A percentile compares a stretch with the other conserved stretches of the same genome.
Conservation (phyloP, 306 rosid genomes). For the Prunus mongolica region DNA sequence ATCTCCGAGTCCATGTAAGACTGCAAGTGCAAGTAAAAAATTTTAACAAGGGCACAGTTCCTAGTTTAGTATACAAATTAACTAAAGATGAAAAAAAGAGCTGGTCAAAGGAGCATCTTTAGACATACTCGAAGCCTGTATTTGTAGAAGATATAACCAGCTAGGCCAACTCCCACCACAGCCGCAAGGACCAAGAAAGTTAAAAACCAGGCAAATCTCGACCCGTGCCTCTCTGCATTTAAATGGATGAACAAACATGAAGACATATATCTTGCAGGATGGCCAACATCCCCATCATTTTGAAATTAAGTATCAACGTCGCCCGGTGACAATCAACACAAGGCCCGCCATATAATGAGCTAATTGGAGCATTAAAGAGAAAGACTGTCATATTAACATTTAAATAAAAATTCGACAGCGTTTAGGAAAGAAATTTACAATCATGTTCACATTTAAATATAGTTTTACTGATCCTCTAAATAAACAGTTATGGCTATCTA, state of each 20-base stretch:
- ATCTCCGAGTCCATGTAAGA: conserved; percentile 97
- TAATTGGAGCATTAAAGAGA: too few relatives aligned
- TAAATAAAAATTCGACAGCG: too few relatives aligned
- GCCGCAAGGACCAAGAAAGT: conserved; percentile 54
- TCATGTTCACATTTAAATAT: too few relatives aligned
- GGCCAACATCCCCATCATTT: neutral
- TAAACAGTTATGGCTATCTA: too few relatives aligned
- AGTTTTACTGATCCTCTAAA: too few relatives aligned
- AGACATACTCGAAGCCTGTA: conserved; percentile 83
- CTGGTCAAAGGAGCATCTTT: conserved; percentile 4
- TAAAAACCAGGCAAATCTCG: conserved; percentile 49
- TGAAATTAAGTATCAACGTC: neutral
- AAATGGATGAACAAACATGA: conserved; percentile 9
- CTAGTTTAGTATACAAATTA: neutral
- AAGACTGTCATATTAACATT: too few relatives aligned
- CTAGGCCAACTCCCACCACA: conserved; percentile 54
- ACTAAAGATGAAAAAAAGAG: neutral
- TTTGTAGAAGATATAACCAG: conserved; percentile 86
- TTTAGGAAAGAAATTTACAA: too few relatives aligned
- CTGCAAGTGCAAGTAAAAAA: conserved; percentile 30
- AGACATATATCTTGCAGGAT: neutral
- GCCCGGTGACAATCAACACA: neutral
- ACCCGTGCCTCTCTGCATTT: conserved; percentile 66
- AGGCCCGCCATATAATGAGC: too few relatives aligned
- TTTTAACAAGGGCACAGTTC: neutral